Evolutionary conservation across 805 yeast genomes (phyloP), one percentile per base, ranked within the genome.

Genomic region (Saccharomycopsis synnaedendra): DNA sequence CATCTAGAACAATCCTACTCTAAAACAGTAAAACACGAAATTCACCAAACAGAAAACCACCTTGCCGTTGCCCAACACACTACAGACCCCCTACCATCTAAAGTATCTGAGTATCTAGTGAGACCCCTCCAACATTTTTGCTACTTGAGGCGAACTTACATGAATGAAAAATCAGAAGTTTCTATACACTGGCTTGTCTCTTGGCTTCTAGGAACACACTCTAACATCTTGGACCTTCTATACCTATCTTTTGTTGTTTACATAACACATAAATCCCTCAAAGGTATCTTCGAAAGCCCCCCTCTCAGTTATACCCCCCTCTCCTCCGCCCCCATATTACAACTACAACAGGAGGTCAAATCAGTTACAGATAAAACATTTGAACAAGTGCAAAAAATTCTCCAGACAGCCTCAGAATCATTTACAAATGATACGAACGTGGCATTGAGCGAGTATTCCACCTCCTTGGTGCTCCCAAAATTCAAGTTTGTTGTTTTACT

Each of bases 21-120:
- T 6, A 43, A 43, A 43, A 19, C 6, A 6, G n/a, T 35, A 5
- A 10, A 6, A 5, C 27, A 43, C 6, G 46, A 43, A 5, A 5
- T 43, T 6, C 19, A 33, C 7, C 6, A 11, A n/a, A 43, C 40
- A 6, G n/a, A 27, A 11, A 43, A 43, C 30, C 39, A 35, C 19
- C 11, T 43, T 6, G 46, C 46, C 5, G 32, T 43, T 11, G 31
- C 28, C 11, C 46, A 43, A 39, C 46, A 43, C 27, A 19, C 32
- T n/a, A 8, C 35, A 6, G 36, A 43, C 27, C 35, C 27, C 8
- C 5, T 43, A 6, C 11, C 46, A 10, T 34, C 33, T 19, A 7
- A 3, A 8, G 27, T 43, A n/a, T 39, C 46, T n/a, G 42, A 37
- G 28, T 6, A 6, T 6, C 1, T 34, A 7, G 35, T 43, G 8